Percentiles rank a stretch among this genome's conserved stretches.
phyloP scores from a whole-genome alignment of 495 filamentous ascomycete genomes.

The Xylaria cubensis region DNA sequence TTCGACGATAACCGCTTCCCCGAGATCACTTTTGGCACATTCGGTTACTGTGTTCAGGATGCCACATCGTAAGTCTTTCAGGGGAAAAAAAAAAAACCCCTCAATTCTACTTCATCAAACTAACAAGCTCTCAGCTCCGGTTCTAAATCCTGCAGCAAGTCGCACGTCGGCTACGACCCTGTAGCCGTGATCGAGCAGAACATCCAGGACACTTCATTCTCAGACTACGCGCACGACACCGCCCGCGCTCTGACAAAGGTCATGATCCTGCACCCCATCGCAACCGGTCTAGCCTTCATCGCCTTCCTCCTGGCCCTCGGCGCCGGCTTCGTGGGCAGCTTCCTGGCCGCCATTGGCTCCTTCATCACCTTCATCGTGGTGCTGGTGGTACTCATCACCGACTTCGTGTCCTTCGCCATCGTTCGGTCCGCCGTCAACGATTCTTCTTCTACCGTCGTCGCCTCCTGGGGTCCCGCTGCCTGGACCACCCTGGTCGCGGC shows the following conservation, averaged over 20 bases:
- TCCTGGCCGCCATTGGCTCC: conserved; percentile 57
- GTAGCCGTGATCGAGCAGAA: conserved; percentile 46
- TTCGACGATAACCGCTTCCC: conserved; percentile 29
- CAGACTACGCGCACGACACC: conserved; percentile 49
- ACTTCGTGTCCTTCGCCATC: conserved; percentile 63
- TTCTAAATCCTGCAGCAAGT: conserved; percentile 52
- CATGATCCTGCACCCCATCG: conserved; percentile 68
- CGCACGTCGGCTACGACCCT: conserved; percentile 61
- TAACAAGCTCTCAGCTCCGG: conserved; percentile 34
- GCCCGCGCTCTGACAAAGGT: conserved; percentile 58
- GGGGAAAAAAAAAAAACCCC: no score
- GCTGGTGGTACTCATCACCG: conserved; percentile 59
- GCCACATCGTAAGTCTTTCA: conserved; percentile 39
- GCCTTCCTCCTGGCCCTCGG: conserved; percentile 62
- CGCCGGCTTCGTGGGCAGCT: conserved; percentile 58
- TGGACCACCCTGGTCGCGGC: conserved; percentile 61
- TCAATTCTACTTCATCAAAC: not conserved
- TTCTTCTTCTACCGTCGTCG: conserved; percentile 41
- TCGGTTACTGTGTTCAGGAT: conserved; percentile 61
- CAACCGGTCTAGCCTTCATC: conserved; percentile 62
- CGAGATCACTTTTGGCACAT: conserved; percentile 62
- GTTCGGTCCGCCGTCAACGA: conserved; percentile 58
- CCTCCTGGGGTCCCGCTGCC: conserved; percentile 53
- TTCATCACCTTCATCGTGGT: conserved; percentile 61
- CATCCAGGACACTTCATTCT: conserved; percentile 49